Evolutionary conservation across 495 filamentous ascomycete genomes (phyloP).

Genomic region (Chaetomidium leptoderma): DNA sequence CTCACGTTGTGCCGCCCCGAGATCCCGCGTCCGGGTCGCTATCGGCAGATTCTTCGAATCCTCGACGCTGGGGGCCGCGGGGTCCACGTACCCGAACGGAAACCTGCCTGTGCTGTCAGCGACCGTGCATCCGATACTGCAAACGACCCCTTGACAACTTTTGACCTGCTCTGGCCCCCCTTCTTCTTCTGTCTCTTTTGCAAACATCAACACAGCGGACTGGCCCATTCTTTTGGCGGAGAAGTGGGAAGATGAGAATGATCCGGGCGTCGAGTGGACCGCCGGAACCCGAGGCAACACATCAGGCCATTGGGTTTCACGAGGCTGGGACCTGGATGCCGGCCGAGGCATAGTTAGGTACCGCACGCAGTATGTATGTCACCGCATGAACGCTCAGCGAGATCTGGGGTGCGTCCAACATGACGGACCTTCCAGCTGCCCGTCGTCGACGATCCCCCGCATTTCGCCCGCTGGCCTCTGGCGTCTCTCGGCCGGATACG

Average conservation of each 20-base stretch:
- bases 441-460: slow-evolving; percentile 7
- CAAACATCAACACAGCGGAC: not conserved
- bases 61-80: not conserved
- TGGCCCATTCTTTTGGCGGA: not conserved
- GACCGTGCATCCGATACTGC: slow-evolving; percentile 10
- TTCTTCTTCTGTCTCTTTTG: not conserved
- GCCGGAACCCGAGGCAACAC: slow-evolving; percentile 8
- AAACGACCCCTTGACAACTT: not conserved
- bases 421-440: not conserved
- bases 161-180: slow-evolving; percentile 1
- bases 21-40: slow-evolving; percentile 1
- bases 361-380: not conserved
- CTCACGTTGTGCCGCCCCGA: slow-evolving; percentile 12
- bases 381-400: not conserved
- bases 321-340: slow-evolving; percentile 1
- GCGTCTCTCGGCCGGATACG: not conserved
- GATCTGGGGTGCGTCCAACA: not conserved
- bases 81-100: slow-evolving; percentile 1
- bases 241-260: not conserved
- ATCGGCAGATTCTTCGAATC: slow-evolving; percentile 12
- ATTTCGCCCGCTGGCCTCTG: not conserved
- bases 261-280: not conserved
- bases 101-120: slow-evolving; percentile 11
- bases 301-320: not conserved
- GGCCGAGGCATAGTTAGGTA: too few relatives aligned